Evolutionary conservation across 805 yeast species (phyloP).

Genomic region (Wickerhamomyces subpelliculosus): DNA sequence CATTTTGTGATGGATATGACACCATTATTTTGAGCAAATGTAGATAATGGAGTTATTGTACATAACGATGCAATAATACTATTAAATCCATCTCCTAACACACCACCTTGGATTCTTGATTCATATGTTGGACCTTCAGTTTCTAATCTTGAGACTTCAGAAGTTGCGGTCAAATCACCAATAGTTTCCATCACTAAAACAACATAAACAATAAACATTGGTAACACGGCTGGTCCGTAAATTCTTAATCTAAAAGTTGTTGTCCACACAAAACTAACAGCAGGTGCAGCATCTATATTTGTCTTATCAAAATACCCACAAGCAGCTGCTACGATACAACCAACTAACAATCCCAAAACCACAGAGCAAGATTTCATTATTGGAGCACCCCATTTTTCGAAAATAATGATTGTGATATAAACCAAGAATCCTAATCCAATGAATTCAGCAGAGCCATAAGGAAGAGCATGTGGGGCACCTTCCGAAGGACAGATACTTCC

Average conservation of each 20-base stretch:
- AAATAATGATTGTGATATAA: slow-evolving; percentile 60
- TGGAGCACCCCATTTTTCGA: slow-evolving; percentile 90
- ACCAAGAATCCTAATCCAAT: slow-evolving; percentile 85
- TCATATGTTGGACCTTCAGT: slow-evolving; percentile 80
- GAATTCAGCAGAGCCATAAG: slow-evolving; percentile 87
- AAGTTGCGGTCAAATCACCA: slow-evolving; percentile 91
- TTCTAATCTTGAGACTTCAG: slow-evolving; percentile 80
- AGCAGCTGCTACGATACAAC: slow-evolving; percentile 91
- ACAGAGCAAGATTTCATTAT: slow-evolving; percentile 93
- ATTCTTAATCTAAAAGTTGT: slow-evolving; percentile 70
- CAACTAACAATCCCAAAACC: slow-evolving; percentile 73
- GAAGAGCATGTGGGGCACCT: slow-evolving; percentile 48
- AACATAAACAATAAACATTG: slow-evolving; percentile 75
- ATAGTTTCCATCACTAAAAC: slow-evolving; percentile 86
- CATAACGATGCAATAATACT: slow-evolving; percentile 71
- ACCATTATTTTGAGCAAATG: slow-evolving; percentile 94
- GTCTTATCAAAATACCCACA: slow-evolving; percentile 69
- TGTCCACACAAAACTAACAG: slow-evolving; percentile 84
- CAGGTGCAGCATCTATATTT: slow-evolving; percentile 65
- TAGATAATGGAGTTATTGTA: slow-evolving; percentile 83
- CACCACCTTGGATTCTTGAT: slow-evolving; percentile 87
- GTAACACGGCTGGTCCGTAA: slow-evolving; percentile 82
- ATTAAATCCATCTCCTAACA: slow-evolving; percentile 80
- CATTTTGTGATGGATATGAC: slow-evolving; percentile 88
- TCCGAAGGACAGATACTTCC: slow-evolving; percentile 39